Conservation (phyloP, 805 yeast genomes). For the Lipomyces yamadae region DNA sequence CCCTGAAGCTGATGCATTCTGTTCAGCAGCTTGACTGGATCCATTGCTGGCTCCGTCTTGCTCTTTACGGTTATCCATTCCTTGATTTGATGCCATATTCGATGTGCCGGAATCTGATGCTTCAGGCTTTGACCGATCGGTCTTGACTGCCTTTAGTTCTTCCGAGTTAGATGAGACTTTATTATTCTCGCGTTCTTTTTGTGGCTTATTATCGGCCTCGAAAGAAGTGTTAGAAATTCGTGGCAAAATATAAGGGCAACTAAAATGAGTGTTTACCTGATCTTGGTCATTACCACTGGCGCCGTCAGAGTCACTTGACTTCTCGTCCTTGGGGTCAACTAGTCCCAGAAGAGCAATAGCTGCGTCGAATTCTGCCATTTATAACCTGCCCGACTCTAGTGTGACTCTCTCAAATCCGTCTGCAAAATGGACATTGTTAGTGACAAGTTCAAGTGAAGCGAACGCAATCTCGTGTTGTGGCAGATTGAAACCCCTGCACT, state of each 20-base stretch:
- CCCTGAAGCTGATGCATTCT: background rate
- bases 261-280: background rate
- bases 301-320: constrained; percentile 22
- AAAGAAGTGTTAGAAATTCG: background rate
- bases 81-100: background rate
- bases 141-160: background rate
- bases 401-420: background rate
- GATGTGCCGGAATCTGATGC: background rate
- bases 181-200: background rate
- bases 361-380: constrained; percentile 37
- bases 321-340: constrained; percentile 34
- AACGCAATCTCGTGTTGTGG: background rate
- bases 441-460: background rate
- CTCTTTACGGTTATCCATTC: background rate
- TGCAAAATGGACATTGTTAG: background rate
- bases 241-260: background rate
- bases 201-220: background rate
- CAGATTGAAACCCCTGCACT: background rate
- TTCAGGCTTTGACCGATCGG: background rate
- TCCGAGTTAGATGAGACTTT: background rate
- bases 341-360: constrained; percentile 38
- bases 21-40: background rate
- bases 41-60: background rate
- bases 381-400: background rate
- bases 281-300: background rate